These are phyloP conservation scores for Clavaria fumosa DNA, from an alignment of 768 basidiomycete genomes.

Conservation along the genomic window DNA sequence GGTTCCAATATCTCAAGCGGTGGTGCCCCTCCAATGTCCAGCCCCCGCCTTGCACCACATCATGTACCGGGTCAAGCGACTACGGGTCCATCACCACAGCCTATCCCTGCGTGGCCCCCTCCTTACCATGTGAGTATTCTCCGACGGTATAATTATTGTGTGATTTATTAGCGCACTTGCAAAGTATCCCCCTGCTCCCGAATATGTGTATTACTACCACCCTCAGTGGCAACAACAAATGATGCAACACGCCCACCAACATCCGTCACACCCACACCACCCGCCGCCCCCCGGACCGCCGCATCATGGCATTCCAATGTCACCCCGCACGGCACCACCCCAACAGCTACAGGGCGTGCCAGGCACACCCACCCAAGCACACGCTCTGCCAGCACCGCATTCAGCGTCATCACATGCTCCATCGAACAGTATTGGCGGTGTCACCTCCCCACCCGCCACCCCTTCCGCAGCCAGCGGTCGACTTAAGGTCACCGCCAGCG, in stretches of 20 bases:
- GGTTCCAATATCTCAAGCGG: constrained; percentile 36
- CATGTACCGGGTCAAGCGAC: constrained; percentile 38
- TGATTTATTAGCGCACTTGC: constrained; percentile 1
- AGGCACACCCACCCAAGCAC: constrained; percentile 53
- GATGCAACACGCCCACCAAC: constrained; percentile 28
- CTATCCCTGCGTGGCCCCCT: constrained; percentile 8
- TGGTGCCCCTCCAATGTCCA: constrained; percentile 36
- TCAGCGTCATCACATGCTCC: constrained; percentile 25
- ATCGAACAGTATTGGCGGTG: constrained; percentile 29
- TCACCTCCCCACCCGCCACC: constrained; percentile 56
- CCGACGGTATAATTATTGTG: no score
- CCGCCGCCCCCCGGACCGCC: constrained; percentile 33
- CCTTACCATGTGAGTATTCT: background rate
- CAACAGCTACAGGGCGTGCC: constrained; percentile 37
- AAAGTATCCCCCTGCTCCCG: constrained; percentile 32
- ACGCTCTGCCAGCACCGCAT: constrained; percentile 31
- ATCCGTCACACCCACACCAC: constrained; percentile 41
- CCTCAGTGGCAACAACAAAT: constrained; percentile 24
- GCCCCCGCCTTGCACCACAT: constrained; percentile 51
- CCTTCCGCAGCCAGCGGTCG: constrained; percentile 36
- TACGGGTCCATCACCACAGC: constrained; percentile 30
- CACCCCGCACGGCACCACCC: constrained; percentile 42
- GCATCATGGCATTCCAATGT: constrained; percentile 44
- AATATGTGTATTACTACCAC: constrained; percentile 23
- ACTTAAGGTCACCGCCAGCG: constrained; percentile 45